phyloP scores from a whole-genome alignment of 192 early-diverging fungal genomes.

The Dissophora ornata region DNA sequence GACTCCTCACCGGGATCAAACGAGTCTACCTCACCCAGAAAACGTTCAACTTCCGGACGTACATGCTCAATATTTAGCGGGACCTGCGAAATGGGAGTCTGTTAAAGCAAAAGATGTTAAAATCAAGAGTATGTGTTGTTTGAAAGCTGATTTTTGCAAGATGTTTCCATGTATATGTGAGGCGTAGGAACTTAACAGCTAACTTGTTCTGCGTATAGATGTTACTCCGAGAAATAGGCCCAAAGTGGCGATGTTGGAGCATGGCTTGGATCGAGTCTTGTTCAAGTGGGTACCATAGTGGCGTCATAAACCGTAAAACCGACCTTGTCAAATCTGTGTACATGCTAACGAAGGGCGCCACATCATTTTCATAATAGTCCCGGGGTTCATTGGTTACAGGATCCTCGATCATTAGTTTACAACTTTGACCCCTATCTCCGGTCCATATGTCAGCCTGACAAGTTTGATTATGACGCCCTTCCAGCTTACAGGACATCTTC shows the following conservation, averaged over 20 bases:
- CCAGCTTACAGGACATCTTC: slow-evolving; percentile 87
- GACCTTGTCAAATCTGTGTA: too few relatives aligned
- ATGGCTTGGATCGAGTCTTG: slow-evolving; percentile 73
- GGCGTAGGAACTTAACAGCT: too few relatives aligned
- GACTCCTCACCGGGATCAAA: neutral
- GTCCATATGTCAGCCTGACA: slow-evolving; percentile 78
- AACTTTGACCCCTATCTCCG: slow-evolving; percentile 88
- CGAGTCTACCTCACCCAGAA: neutral
- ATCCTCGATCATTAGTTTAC: slow-evolving; percentile 76
- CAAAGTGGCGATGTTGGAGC: slow-evolving; percentile 60
- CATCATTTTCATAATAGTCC: too few relatives aligned
- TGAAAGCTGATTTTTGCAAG: too few relatives aligned
- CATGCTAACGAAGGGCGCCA: too few relatives aligned
- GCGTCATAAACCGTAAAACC: too few relatives aligned
- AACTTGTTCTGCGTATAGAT: slow-evolving; percentile 9
- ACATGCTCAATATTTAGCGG: slow-evolving; percentile 39
- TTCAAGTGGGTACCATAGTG: slow-evolving; percentile 62
- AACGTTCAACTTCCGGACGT: slow-evolving; percentile 27
- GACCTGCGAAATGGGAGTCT: slow-evolving; percentile 37
- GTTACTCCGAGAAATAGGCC: slow-evolving; percentile 35
- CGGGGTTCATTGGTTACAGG: slow-evolving; percentile 84
- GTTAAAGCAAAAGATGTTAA: slow-evolving; percentile 34
- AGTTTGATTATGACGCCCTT: slow-evolving; percentile 86
- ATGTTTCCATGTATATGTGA: neutral
- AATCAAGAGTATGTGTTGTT: slow-evolving; percentile 31